Base-by-base conservation (phyloP, 345 rosid genomes). In the Gossypium australe region DNA sequence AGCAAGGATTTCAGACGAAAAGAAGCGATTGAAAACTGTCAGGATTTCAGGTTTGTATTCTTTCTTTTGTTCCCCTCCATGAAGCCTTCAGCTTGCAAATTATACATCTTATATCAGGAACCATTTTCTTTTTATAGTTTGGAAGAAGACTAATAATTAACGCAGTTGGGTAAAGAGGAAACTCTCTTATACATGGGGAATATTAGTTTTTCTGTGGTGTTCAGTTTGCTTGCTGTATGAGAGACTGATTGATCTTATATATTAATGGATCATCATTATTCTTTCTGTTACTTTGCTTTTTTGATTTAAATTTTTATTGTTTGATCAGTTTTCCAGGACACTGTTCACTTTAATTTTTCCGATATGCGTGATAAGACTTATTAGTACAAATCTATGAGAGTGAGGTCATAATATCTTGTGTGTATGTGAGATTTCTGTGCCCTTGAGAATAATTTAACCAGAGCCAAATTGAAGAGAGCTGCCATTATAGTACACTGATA, bases 1-100 rank as follows among this genome's bases (percentile, higher is more conserved):
- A 89, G 78, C 86, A 78, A 88, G 82, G 78, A 88, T 94, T 75
- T 72, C 85, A 65, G 95, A 91, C 78, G 98, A 94, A 78, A 94
- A 94, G 80, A 79, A 60, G 81, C 85, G 98, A 74, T 76, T 94
- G 62, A 92, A 88, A 81, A 81, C 87, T 78, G 93, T 91, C 80
- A 89, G 88, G 85, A 85, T 92, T 73, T 88, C 97, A 85, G 98
- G 97, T 94, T 74, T 80, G 77, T 67, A 25, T 72, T 77, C 45
- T 65, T 13, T 27, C 5, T 34, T 34, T 34, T 11, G 10, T n/a
- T 2, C n/a, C 34, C 45, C 14, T 49, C 43, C 24, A 9, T 9
- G 58, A 68, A 25, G 18, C 59, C 13, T 49, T 60, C 72, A 44
- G 38, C 49, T 41, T 41, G 43, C 53, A 13, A 72, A 64, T 68